phyloP scores from a whole-genome alignment of 1,139 yeast genomes.

The Taphrina deformans region DNA sequence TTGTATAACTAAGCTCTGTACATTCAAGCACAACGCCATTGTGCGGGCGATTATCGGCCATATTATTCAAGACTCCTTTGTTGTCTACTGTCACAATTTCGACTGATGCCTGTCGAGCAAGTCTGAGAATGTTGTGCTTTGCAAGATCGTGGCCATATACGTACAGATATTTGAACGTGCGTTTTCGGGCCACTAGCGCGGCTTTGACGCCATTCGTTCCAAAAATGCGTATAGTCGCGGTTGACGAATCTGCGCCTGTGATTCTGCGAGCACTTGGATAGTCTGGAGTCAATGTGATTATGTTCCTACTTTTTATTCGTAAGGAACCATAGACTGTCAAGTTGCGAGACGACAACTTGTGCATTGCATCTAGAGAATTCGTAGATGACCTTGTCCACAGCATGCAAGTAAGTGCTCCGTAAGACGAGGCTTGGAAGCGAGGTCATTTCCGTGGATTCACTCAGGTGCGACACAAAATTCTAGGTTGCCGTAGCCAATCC shows the following conservation, averaged over 20 bases:
- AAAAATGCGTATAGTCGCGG: neutral
- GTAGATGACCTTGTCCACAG: no score
- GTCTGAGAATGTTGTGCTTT: neutral
- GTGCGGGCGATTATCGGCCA: constrained; percentile 19
- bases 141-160: neutral
- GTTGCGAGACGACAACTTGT: neutral
- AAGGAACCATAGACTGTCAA: neutral
- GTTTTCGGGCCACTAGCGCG: constrained; percentile 7
- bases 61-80: constrained; percentile 7
- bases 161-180: neutral
- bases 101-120: neutral
- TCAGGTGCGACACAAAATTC: no score
- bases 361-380: no score
- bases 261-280: neutral
- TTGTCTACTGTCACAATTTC: constrained; percentile 5
- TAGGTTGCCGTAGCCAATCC: no score
- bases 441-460: no score
- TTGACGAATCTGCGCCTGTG: neutral
- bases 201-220: constrained; percentile 22
- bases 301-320: neutral
- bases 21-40: constrained; percentile 21
- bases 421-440: no score
- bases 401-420: no score
- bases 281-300: neutral
- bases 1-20: neutral